Percentiles rank a stretch among this genome's conserved stretches.
Conservation (phyloP, 177 flowering plant genomes). For the Viscum album region DNA sequence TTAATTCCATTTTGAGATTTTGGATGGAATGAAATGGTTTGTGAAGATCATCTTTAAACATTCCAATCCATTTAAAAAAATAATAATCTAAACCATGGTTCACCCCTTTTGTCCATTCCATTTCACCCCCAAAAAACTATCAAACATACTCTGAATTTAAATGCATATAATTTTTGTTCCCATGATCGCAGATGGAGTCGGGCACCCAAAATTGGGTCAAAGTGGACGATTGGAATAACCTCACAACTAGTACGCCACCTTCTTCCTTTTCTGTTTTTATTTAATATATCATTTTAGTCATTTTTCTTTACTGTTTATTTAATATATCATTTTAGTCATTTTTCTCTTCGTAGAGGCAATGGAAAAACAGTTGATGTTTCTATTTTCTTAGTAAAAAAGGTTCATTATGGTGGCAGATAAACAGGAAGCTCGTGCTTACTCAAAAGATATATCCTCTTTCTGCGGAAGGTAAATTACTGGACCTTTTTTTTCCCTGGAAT, state of each 20-base stretch:
- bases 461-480: conserved; percentile 74
- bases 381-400: background rate
- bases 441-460: conserved; percentile 74
- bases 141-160: no score
- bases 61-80: no score
- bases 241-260: conserved; percentile 35
- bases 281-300: background rate
- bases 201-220: conserved; percentile 47
- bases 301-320: background rate
- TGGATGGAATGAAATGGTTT: no score
- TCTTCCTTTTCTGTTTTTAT: background rate
- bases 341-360: no score
- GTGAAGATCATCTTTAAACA: no score
- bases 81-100: no score
- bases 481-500: background rate
- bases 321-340: background rate
- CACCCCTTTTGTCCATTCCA: no score
- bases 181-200: conserved; percentile 44
- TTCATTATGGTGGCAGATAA: conserved; percentile 32
- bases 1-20: no score
- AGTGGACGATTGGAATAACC: conserved; percentile 61
- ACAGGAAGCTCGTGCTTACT: conserved; percentile 76
- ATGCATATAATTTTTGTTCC: background rate
- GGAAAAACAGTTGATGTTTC: no score
- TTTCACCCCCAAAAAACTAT: no score